Percentiles rank a stretch among this genome's conserved stretches.
phyloP scores from a whole-genome alignment of 768 basidiomycete species.

The Goffeauzyma gilvescens region DNA sequence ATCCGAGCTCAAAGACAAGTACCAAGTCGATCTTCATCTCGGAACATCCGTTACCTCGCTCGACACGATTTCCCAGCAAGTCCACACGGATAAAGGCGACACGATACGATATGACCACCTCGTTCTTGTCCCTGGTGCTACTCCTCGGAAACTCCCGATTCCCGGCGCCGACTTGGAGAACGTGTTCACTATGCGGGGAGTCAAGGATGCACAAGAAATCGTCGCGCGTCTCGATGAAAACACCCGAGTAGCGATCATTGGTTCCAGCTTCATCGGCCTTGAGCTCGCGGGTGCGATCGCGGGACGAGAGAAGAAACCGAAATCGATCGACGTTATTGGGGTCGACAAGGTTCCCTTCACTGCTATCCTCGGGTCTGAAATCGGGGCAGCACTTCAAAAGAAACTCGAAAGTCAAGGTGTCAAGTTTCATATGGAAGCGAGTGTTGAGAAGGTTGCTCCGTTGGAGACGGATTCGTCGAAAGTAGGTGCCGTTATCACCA shows the following conservation, averaged over 20 bases:
- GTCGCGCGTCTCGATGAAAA: constrained; percentile 39
- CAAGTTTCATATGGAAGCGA: constrained; percentile 60
- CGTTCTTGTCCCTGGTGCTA: constrained; percentile 58
- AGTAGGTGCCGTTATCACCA: constrained; percentile 48
- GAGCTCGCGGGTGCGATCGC: constrained; percentile 50
- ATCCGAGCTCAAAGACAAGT: constrained; percentile 52
- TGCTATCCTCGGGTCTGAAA: constrained; percentile 54
- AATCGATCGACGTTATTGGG: constrained; percentile 65
- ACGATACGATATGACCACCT: constrained; percentile 51
- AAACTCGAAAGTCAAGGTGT: constrained; percentile 65
- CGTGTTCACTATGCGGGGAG: constrained; percentile 53
- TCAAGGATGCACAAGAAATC: constrained; percentile 51
- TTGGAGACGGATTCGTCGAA: constrained; percentile 35
- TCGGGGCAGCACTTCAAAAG: constrained; percentile 62
- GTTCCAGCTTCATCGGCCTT: constrained; percentile 82
- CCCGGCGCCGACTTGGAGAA: constrained; percentile 55
- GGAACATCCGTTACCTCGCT: constrained; percentile 44
- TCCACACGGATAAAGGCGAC: constrained; percentile 44
- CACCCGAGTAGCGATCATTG: constrained; percentile 66
- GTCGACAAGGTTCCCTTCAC: constrained; percentile 68
- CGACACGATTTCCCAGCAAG: constrained; percentile 45
- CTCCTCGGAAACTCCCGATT: constrained; percentile 54
- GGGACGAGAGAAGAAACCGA: constrained; percentile 52
- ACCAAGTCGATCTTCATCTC: constrained; percentile 27
- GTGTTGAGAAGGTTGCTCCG: constrained; percentile 45